These are phyloP conservation scores for Zygosaccharomyces lentus DNA, from an alignment of 805 yeast species.

Conservation along the genomic window DNA sequence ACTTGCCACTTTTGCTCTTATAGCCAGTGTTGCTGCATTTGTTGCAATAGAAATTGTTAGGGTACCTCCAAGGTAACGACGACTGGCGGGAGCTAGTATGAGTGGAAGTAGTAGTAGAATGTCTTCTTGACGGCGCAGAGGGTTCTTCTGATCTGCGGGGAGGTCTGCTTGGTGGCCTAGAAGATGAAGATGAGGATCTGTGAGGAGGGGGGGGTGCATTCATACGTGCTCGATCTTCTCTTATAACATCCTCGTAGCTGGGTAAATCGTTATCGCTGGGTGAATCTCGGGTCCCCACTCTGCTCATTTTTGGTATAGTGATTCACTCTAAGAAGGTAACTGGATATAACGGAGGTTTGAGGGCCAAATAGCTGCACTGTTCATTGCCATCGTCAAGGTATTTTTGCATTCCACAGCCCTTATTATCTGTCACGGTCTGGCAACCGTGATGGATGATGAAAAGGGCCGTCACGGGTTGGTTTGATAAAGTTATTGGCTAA, in stretches of 20 bases:
- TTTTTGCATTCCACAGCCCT: neutral
- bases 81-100: conserved; percentile 1
- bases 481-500: neutral
- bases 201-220: conserved; percentile 14
- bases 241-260: conserved; percentile 42
- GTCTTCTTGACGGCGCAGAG: conserved; percentile 4
- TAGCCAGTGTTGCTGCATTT: conserved; percentile 75
- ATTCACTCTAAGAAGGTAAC: neutral
- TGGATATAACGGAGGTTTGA: neutral
- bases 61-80: conserved; percentile 60
- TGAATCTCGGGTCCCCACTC: conserved; percentile 1
- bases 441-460: conserved; percentile 17
- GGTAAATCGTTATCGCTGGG: conserved; percentile 36
- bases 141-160: conserved; percentile 9
- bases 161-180: conserved; percentile 10
- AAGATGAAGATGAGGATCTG: conserved; percentile 14
- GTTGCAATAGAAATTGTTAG: conserved; percentile 53
- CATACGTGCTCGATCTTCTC: conserved; percentile 13
- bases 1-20: conserved; percentile 52
- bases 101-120: neutral
- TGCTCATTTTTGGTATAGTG: neutral
- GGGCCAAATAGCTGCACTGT: neutral
- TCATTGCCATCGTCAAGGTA: neutral
- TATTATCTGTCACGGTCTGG: neutral
- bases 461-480: conserved; percentile 8